Percentiles rank a stretch among this genome's conserved stretches.
Conservation (phyloP, 176 grass and related monocot genomes). For the Musa acuminata region DNA sequence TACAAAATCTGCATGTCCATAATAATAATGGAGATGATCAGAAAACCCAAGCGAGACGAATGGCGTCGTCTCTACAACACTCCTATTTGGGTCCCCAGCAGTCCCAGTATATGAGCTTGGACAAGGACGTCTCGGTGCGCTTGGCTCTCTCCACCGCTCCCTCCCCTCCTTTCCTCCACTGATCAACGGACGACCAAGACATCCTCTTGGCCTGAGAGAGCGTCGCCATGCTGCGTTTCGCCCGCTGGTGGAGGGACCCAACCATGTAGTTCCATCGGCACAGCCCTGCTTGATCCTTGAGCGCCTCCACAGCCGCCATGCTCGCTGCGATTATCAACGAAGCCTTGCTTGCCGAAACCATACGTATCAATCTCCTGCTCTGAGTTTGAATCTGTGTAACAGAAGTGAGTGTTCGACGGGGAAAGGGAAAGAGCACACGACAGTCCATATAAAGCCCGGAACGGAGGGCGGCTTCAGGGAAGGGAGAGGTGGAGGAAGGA, state of each 20-base stretch:
- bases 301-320: neutral
- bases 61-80: too few relatives aligned
- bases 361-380: neutral
- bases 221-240: neutral
- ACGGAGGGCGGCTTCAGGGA: too few relatives aligned
- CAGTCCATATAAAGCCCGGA: too few relatives aligned
- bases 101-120: neutral
- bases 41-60: too few relatives aligned
- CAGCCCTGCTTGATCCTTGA: constrained; percentile 2
- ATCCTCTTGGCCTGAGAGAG: neutral
- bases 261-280: neutral
- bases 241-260: neutral
- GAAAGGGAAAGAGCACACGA: too few relatives aligned
- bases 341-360: neutral
- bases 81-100: neutral
- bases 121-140: neutral
- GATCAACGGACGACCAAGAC: too few relatives aligned
- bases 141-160: neutral
- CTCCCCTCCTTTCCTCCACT: neutral
- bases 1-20: too few relatives aligned
- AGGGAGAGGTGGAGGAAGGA: too few relatives aligned
- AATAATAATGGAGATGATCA: too few relatives aligned
- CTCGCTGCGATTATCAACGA: constrained; percentile 1
- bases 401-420: too few relatives aligned
- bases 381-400: too few relatives aligned